Conservation (phyloP, 2,329 filamentous ascomycete species). For the Tolypocladium ophioglossoides region DNA sequence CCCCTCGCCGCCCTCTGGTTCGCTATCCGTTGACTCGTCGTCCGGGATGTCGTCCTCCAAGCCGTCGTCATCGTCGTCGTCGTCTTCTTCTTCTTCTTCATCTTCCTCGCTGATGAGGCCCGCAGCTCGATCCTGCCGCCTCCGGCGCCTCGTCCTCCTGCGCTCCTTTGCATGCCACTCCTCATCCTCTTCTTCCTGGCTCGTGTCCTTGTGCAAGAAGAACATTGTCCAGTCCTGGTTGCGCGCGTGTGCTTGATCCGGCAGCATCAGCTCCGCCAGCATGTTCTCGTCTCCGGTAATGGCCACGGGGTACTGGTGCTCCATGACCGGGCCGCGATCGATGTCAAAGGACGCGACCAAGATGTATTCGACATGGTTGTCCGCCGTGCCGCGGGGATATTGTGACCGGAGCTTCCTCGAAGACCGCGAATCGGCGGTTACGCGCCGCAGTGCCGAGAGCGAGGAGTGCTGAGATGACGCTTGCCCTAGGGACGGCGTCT, state of each 20-base stretch:
- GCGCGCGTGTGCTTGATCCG: constrained; percentile 88
- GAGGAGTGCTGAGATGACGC: constrained; percentile 52
- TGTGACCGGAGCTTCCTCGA: constrained; percentile 57
- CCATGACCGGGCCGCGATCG: constrained; percentile 92
- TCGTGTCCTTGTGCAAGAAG: constrained; percentile 93
- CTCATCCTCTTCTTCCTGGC: constrained; percentile 68
- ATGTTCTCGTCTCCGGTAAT: constrained; percentile 98
- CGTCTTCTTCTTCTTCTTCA: constrained; percentile 23
- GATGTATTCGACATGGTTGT: constrained; percentile 98
- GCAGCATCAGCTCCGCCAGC: constrained; percentile 96
- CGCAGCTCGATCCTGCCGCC: constrained; percentile 38
- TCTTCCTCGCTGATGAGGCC: constrained; percentile 35
- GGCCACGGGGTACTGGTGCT: constrained; percentile 89
- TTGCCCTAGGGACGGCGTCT: constrained; percentile 45
- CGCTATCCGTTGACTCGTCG: constrained; percentile 45
- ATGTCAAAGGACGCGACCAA: constrained; percentile 96
- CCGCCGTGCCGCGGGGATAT: constrained; percentile 60
- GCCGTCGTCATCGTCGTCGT: constrained; percentile 35
- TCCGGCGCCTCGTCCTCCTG: constrained; percentile 38
- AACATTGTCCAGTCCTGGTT: constrained; percentile 99
- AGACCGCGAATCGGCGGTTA: constrained; percentile 39
- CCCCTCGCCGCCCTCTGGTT: constrained; percentile 65
- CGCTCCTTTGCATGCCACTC: constrained; percentile 49
- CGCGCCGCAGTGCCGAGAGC: constrained; percentile 39
- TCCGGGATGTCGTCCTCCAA: constrained; percentile 42